phyloP scores from a whole-genome alignment of 495 filamentous ascomycete genomes.

The Lophiotrema nucula region DNA sequence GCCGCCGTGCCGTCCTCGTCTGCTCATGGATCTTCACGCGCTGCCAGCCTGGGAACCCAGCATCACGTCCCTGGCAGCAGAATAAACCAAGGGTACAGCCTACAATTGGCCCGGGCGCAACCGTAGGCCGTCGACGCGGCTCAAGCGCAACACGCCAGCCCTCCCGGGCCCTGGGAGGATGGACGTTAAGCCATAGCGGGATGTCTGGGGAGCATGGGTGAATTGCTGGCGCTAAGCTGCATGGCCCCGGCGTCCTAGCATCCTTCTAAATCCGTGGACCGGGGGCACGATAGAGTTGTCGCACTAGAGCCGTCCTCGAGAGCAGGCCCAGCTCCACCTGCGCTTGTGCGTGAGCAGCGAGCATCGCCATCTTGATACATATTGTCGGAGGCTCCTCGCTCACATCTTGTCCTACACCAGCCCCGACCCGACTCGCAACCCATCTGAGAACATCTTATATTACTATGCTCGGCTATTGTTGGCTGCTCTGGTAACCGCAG shows the following conservation, averaged over 20 bases:
- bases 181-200: slow-evolving; percentile 16
- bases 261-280: slow-evolving; percentile 29
- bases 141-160: slow-evolving; percentile 24
- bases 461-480: slow-evolving; percentile 25
- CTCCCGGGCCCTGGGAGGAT: slow-evolving; percentile 17
- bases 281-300: slow-evolving; percentile 32
- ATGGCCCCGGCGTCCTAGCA: slow-evolving; percentile 21
- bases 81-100: not conserved
- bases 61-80: slow-evolving; percentile 20
- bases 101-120: slow-evolving; percentile 30
- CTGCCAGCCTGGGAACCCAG: slow-evolving; percentile 9
- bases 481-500: slow-evolving; percentile 13
- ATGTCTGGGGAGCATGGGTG: slow-evolving; percentile 21
- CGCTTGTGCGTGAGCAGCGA: slow-evolving; percentile 20
- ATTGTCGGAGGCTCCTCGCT: slow-evolving; percentile 13
- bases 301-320: slow-evolving; percentile 22
- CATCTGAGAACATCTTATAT: not conserved
- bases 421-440: not conserved
- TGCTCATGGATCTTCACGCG: not conserved
- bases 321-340: slow-evolving; percentile 1
- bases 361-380: slow-evolving; percentile 30
- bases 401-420: not conserved
- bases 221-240: slow-evolving; percentile 29
- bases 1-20: not conserved
- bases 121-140: slow-evolving; percentile 26